Evolutionary conservation across 805 yeast species (phyloP), one percentile per base, ranked within the genome.

Genomic region (Kluyveromyces aestuarii): DNA sequence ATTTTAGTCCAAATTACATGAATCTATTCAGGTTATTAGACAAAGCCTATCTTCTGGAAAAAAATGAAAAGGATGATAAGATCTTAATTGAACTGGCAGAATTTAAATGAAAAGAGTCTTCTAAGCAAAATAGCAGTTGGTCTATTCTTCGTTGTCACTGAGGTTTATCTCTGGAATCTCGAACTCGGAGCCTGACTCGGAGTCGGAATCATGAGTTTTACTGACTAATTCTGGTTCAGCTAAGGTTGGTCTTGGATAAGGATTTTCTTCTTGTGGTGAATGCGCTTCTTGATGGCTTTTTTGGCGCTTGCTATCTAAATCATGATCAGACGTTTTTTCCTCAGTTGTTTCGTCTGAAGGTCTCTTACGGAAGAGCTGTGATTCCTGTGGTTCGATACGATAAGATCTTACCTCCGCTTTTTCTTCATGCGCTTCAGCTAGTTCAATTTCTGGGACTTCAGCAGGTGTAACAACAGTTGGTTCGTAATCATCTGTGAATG

Each of bases 81-180:
- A 45, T 41, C 10, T 44, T 49, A n/a, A 52, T 60, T n/a, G 50
- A 49, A 35, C 40, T 60, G 19, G 36, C 56, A 10, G 59, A 60
- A 40, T 58, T 60, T 27, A 6, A 27, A 16, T 42, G 37, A 27
- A 13, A 13, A 14, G 27, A 42, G 7, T n/a, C 11, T 8, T 42
- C n/a, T 42, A 27, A 13, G 8, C 11, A 21, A 37, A 36, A 16
- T 37, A 17, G 21, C 36, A 36, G 14, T 2, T 8, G 39, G 18
- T 37, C 17, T 46, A 46, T 8, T 54, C 57, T 9, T 57, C 60
- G 37, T 57, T 57, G 13, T 54, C 60, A 27, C 59, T 55, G 14
- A 60, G 16, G 14, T 56, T 50, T 11, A 60, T 50, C 17, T 53
- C 60, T n/a, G 69, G 69, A 33, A 63, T 63, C 45, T 60, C 68